Base-by-base conservation (phyloP, 257 asterid genomes). In the Ehretia macrophylla region DNA sequence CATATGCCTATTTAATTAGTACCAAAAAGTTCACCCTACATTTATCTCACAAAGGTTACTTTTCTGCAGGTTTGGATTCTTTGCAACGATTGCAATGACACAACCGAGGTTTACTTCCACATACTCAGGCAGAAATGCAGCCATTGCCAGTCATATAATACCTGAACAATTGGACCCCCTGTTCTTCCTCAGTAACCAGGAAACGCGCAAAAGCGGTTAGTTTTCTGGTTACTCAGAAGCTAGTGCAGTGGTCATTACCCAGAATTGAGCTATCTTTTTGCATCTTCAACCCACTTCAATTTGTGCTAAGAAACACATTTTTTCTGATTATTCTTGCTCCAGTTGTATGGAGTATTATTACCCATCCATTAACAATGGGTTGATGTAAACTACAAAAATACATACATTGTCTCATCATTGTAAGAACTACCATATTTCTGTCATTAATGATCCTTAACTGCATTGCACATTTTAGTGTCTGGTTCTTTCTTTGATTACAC, bases 61-160 rank as follows among this genome's bases (percentile, higher is more conserved):
- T 53, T 16, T 65, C 59, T 51, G 40, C 84, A 87, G 98, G 94
- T 86, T 32, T 93, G 99, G 97, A 85, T 93, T 70, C 75, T 93
- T 13, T 93, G 99, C 67, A 89, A 93, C 12, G 99, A 93, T 74
- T 93, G 99, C 82, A 84, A 86, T 16, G 96, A 84, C 61, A 84
- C 99, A 0, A 89, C 95, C 4, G 97, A 93, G 66, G 96, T 89
- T 6, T 85, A 71, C 73, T 93, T 86, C 87, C 96, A 92, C 64
- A 80, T 92, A 48, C 80, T 93, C 8, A 96, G 97, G 45, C 94
- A 86, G 75, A 93, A 89, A 66, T 89, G 99, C 81, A 74, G 86
- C 71, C 97, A 93, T 62, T 93, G 96, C 57, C 76, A 71, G 55
- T 93, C 99, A 11, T 93, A 89, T 63, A 93, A 93, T 51, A 93